A percentile compares a stretch with the other conserved stretches of the same genome.
Evolutionary conservation across 768 basidiomycete genomes (phyloP).

Genomic region (Russula ochroleuca): DNA sequence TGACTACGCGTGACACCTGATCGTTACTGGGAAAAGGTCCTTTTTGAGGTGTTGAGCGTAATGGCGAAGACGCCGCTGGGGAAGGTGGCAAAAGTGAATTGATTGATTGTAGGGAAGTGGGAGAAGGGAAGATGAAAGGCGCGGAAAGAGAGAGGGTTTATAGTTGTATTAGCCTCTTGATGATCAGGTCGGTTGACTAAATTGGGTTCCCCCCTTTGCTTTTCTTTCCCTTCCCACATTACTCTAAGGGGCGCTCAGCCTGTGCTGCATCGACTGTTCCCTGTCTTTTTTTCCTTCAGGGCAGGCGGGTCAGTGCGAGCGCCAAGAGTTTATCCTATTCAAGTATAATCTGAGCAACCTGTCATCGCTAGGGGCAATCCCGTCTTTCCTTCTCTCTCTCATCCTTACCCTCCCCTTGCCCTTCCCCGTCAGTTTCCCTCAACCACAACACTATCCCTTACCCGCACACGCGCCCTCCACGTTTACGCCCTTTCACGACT

Average conservation of each 20-base stretch:
- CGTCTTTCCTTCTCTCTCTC: neutral
- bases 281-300: neutral
- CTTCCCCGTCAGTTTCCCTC: neutral
- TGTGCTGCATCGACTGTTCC: neutral
- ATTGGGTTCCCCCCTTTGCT: neutral
- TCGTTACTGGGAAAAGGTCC: conserved; percentile 43
- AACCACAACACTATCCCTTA: conserved; percentile 1
- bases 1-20: neutral
- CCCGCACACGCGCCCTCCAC: neutral
- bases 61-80: conserved; percentile 79
- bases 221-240: neutral
- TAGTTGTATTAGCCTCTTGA: neutral
- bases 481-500: conserved; percentile 5
- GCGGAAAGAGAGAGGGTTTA: neutral
- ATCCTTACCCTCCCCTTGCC: neutral
- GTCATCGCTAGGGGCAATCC: neutral
- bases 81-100: conserved; percentile 36
- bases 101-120: neutral
- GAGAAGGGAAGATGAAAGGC: neutral
- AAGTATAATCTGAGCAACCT: neutral
- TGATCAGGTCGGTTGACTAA: neutral
- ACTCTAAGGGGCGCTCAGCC: neutral
- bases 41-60: conserved; percentile 71
- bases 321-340: neutral
- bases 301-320: neutral